These are phyloP conservation scores for Pleurotus giganteus DNA, from an alignment of 768 basidiomycete genomes.

Conservation along the genomic window DNA sequence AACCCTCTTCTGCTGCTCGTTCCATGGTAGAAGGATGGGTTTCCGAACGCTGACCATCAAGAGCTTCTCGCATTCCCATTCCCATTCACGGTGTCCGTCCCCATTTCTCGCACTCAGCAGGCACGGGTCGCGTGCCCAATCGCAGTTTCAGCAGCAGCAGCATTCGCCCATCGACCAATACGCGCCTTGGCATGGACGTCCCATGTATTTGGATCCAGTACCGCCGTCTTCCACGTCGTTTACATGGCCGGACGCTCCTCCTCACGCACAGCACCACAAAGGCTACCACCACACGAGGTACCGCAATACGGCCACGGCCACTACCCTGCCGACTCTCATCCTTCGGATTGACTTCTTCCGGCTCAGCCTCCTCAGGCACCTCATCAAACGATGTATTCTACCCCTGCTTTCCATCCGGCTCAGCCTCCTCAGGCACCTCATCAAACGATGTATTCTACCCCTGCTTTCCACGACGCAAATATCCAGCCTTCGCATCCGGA, in stretches of 20 bases:
- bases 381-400: too few species aligned
- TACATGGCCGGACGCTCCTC: background rate
- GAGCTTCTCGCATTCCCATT: constrained; percentile 13
- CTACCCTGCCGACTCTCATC: background rate
- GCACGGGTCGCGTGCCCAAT: background rate
- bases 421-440: constrained; percentile 11
- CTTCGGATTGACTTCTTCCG: too few species aligned
- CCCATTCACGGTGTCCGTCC: constrained; percentile 10
- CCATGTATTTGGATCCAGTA: background rate
- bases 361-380: too few species aligned
- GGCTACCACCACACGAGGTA: background rate
- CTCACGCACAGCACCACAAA: too few species aligned
- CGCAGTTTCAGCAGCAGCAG: background rate
- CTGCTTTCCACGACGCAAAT: constrained; percentile 10
- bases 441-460: constrained; percentile 8
- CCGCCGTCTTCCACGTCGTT: background rate
- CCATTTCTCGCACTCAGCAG: background rate
- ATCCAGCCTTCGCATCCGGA: constrained; percentile 35
- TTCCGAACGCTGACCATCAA: too few species aligned
- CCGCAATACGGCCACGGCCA: background rate
- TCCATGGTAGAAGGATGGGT: too few species aligned
- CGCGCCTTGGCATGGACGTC: background rate
- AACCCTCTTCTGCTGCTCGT: too few species aligned
- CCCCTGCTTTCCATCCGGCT: constrained; percentile 9
- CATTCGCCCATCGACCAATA: background rate